Percentiles rank a stretch among this genome's conserved stretches.
phyloP scores from a whole-genome alignment of 805 yeast genomes.

The Candida yuanshanica region DNA sequence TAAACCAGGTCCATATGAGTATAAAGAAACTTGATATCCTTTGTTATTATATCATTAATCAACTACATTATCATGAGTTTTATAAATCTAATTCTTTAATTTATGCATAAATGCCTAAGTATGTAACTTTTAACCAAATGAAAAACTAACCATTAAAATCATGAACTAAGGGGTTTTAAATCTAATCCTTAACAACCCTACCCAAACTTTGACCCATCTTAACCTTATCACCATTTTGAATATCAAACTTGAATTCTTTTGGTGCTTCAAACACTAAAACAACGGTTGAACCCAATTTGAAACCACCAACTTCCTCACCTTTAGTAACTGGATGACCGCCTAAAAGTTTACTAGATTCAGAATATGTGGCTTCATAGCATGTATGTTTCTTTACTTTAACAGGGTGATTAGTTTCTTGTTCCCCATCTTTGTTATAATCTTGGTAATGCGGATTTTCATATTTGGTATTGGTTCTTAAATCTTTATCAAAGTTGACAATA shows the following conservation, averaged over 20 bases:
- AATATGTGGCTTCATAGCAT: constrained; percentile 91
- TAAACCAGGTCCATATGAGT: constrained; percentile 57
- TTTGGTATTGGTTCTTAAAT: constrained; percentile 74
- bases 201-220: constrained; percentile 84
- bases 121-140: background rate
- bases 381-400: constrained; percentile 60
- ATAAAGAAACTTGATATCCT: constrained; percentile 32
- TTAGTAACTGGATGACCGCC: constrained; percentile 86
- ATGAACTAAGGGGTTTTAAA: too few species aligned
- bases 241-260: constrained; percentile 59
- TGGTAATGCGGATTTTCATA: constrained; percentile 40
- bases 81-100: background rate
- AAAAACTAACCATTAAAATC: too few species aligned
- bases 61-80: too few species aligned
- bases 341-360: constrained; percentile 64
- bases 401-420: constrained; percentile 7
- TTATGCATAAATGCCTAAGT: background rate
- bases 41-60: too few species aligned
- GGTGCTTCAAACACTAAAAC: constrained; percentile 97
- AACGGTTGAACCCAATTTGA: constrained; percentile 93
- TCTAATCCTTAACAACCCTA: constrained; percentile 13
- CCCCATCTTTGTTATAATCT: constrained; percentile 14
- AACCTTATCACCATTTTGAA: constrained; percentile 69
- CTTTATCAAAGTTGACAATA: constrained; percentile 84
- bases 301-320: constrained; percentile 97